These are phyloP conservation scores for Solanum virginianum DNA, from an alignment of 257 asterid species.

Conservation along the genomic window DNA sequence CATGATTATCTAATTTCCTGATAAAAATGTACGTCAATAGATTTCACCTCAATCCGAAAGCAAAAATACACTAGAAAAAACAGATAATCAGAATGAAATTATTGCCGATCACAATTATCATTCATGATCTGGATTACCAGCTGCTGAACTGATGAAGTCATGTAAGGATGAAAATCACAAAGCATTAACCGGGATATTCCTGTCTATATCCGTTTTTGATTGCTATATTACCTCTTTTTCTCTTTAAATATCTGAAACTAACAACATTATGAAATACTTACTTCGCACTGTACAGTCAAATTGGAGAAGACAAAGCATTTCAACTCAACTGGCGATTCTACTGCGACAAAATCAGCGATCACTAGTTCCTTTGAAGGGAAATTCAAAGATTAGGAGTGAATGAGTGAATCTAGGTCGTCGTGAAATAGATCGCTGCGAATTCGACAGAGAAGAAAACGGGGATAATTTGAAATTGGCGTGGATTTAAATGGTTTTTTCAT, in stretches of 20 bases:
- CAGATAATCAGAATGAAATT: neutral
- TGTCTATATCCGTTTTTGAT: neutral
- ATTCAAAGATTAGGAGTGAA: neutral
- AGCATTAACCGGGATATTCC: neutral
- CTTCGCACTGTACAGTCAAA: neutral
- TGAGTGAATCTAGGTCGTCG: neutral
- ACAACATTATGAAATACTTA: neutral
- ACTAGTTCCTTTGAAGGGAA: neutral
- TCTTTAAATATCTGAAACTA: neutral
- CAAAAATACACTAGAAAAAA: neutral
- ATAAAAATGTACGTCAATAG: neutral
- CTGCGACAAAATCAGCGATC: neutral
- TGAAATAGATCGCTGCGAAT: neutral
- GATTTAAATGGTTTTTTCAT: neutral
- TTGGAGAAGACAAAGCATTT: neutral
- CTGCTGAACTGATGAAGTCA: neutral
- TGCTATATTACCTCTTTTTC: neutral
- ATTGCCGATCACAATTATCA: neutral
- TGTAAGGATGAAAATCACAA: neutral
- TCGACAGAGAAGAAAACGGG: neutral
- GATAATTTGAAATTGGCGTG: neutral
- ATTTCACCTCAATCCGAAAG: neutral
- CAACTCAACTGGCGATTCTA: neutral
- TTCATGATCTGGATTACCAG: neutral
- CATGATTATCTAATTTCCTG: constrained; percentile 1